Base-by-base conservation (phyloP, 208 protist species). In the Leishmania mexicana region DNA sequence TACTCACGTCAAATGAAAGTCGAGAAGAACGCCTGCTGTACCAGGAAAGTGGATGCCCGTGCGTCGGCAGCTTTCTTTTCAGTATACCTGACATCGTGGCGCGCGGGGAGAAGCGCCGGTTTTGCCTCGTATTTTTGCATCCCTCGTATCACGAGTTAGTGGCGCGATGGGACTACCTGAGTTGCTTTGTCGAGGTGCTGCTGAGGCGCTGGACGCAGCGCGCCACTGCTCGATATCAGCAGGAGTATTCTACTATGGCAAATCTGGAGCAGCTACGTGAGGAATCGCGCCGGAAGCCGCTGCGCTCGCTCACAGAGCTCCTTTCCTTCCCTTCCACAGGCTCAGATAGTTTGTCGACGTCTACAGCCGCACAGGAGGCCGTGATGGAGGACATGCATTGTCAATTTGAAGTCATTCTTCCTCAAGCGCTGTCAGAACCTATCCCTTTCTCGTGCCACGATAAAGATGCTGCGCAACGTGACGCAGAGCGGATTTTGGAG, bases 11-110 rank as follows among this genome's bases (percentile, higher is more conserved):
- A 1, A 92, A 93, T 79, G 92, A 95, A 67, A 87, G 80, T 31
- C 81, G 80, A 47, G 87, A 95, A 45, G 90, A 94, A 76, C 91
- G 84, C 49, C 78, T 93, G 24, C 67, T 97, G 35, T 93, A 96
- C 67, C 87, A 92, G 54, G 94, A 97, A 73, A 76, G 75, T 15
- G 89, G 88, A 13, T 88, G 82, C n/a, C 91, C 92, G 28, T 85
- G 85, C 64, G 86, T 92, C 11, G 92, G 90, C 45, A 92, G 92
- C 76, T 81, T 95, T 76, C 78, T 86, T 28, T 97, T 97, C 82
- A 92, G 85, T 70, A 82, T 97, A 38, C 80, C 83, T n/a, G 94
- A 97, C 84, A 96, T 97, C 75, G 78, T 95, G 2, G 92, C 94
- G 13, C 88, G 94, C 40, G 94, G 94, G n/a, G 89, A 97, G 75